phyloP scores from a whole-genome alignment of 805 yeast genomes.

The Spathaspora girioi region DNA sequence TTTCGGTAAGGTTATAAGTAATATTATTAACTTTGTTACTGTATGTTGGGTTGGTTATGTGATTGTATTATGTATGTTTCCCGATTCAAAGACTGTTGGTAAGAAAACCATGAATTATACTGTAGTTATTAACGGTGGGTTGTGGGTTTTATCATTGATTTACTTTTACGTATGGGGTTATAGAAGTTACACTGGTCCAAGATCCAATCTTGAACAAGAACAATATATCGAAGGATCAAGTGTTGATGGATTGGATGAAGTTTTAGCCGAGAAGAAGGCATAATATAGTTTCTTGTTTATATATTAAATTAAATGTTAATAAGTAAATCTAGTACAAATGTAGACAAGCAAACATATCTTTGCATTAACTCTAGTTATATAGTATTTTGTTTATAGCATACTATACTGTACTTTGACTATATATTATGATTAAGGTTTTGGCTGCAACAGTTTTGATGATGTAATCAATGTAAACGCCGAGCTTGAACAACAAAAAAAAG shows the following conservation, averaged over 20 bases:
- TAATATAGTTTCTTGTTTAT: not conserved
- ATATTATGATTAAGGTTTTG: no score
- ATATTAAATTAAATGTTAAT: not conserved
- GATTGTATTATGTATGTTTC: constrained; percentile 61
- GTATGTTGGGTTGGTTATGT: constrained; percentile 47
- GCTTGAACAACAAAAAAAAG: no score
- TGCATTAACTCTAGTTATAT: no score
- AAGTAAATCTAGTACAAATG: not conserved
- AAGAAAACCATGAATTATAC: constrained; percentile 65
- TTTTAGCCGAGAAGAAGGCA: constrained; percentile 3
- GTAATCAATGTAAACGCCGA: not conserved
- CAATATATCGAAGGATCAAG: constrained; percentile 2
- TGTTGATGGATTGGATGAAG: constrained; percentile 2
- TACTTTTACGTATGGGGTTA: constrained; percentile 54
- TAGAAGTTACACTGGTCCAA: constrained; percentile 57
- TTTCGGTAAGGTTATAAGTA: constrained; percentile 49
- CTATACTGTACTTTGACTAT: no score
- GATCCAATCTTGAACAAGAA: constrained; percentile 17
- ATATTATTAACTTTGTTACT: constrained; percentile 43
- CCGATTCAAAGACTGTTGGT: constrained; percentile 40
- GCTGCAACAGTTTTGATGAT: not conserved
- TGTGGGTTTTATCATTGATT: constrained; percentile 50
- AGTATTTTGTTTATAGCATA: no score
- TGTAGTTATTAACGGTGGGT: constrained; percentile 57
- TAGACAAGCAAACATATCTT: not conserved